Base-by-base conservation (phyloP, 1,139 yeast genomes). In the Saccharomycopsis phalli region DNA sequence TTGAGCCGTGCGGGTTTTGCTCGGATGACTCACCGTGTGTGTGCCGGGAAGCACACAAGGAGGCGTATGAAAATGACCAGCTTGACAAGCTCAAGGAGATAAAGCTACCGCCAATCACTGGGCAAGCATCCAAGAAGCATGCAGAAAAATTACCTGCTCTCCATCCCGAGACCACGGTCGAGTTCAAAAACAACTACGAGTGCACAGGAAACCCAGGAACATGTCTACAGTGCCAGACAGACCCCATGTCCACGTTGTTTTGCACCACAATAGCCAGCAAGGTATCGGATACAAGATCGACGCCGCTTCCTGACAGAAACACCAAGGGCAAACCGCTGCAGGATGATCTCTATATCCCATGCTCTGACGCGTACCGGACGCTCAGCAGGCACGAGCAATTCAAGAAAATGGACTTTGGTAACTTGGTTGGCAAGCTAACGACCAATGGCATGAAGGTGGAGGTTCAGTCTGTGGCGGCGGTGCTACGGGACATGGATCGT, bases 21-120 rank as follows among this genome's bases (percentile, higher is more conserved):
- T 76, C 94, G 1, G 94, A 82, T 51, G 94, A 81, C 49, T 79
- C 94, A 0, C 93, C 94, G 4, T 88, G 97, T 61, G 83, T 88
- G 2, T 88, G 97, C 58, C 74, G 91, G 25, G 95, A 81, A 54
- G 82, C 88, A 6, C 87, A 80, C 1, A 70, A 70, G 50, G 83
- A 76, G 35, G 56, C 54, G 26, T 5, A 10, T 3, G 13, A 31
- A 14, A 31, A 13, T 5, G 23, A 18, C 20, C 5, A 4, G 21
- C 34, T 8, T 18, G 34, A 31, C 5, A 31, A 31, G 21, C 20
- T 8, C 5, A 31, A 7, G 4, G 27, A 22, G 2, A 25, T 26
- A 5, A 39, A 23, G 2, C 37, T 54, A 5, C 57, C 58, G 17
- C 58, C 58, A 37, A 30, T 34, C n/a, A 51, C 37, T 5, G 25